Conservation (phyloP, 1,284 basidiomycete genomes). For the Ustilago lituana region DNA sequence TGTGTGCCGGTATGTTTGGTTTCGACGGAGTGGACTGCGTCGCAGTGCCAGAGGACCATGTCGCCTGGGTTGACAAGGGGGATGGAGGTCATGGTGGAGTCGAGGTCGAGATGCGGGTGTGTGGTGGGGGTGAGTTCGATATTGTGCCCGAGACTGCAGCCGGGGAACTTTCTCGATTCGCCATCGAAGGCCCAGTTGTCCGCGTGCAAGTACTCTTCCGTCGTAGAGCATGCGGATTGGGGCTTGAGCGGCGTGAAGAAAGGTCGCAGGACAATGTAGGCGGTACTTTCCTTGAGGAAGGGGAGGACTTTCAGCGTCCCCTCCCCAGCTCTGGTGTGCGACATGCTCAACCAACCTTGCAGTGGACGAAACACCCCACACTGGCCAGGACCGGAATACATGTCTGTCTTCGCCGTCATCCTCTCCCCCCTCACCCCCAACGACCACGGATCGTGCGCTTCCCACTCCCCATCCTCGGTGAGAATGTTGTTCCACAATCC, state of each 20-base stretch:
- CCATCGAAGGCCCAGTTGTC: constrained; percentile 71
- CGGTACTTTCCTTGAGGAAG: constrained; percentile 77
- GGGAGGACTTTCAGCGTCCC: constrained; percentile 84
- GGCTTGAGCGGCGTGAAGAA: constrained; percentile 74
- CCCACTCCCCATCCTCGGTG: constrained; percentile 69
- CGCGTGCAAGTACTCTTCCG: constrained; percentile 20
- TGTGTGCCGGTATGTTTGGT: constrained; percentile 72
- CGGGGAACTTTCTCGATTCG: constrained; percentile 74
- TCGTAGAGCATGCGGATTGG: not conserved
- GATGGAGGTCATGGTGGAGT: constrained; percentile 74
- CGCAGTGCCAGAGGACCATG: constrained; percentile 84
- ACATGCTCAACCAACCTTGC: constrained; percentile 77
- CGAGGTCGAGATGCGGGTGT: constrained; percentile 78
- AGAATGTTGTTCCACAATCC: constrained; percentile 73
- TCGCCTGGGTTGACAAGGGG: constrained; percentile 78
- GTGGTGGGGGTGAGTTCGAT: constrained; percentile 75
- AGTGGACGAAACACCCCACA: constrained; percentile 81
- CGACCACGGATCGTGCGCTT: constrained; percentile 70
- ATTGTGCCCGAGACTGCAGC: constrained; percentile 71
- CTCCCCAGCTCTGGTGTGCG: constrained; percentile 73
- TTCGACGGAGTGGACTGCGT: constrained; percentile 80
- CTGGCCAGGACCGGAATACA: constrained; percentile 68
- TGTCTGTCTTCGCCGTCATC: constrained; percentile 48
- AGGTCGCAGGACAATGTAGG: constrained; percentile 79
- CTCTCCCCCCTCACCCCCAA: constrained; percentile 38